A percentile compares a stretch with the other conserved stretches of the same genome.
Evolutionary conservation across 2,329 filamentous ascomycete species (phyloP).

Genomic region (Mollisia scopiformis): DNA sequence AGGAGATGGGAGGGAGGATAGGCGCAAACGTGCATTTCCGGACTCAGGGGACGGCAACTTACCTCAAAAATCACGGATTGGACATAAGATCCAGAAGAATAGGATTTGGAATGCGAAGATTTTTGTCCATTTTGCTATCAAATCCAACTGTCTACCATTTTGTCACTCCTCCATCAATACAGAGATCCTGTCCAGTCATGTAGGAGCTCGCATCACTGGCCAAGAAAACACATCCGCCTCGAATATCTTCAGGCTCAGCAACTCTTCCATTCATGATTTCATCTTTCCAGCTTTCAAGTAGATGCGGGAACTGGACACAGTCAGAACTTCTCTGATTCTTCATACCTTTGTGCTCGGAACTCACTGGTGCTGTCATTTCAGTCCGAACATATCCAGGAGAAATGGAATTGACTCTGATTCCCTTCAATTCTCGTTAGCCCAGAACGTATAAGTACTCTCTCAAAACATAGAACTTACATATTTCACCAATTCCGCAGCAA

Average conservation of each 20-base stretch:
- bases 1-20: neutral
- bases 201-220: conserved; percentile 64
- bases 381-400: conserved; percentile 39
- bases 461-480: conserved; percentile 26
- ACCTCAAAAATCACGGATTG: neutral
- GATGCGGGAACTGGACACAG: conserved; percentile 21
- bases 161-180: conserved; percentile 30
- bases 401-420: conserved; percentile 44
- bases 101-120: too few species aligned
- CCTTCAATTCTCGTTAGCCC: conserved; percentile 32
- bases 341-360: neutral
- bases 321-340: neutral
- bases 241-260: conserved; percentile 38
- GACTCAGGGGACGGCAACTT: neutral
- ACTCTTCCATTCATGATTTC: conserved; percentile 39
- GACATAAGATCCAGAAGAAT: neutral
- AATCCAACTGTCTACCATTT: conserved; percentile 20
- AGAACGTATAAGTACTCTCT: neutral
- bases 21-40: neutral
- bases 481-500: conserved; percentile 47
- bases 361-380: conserved; percentile 27
- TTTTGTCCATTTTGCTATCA: neutral
- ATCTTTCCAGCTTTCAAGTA: conserved; percentile 39
- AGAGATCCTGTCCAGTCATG: conserved; percentile 50
- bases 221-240: conserved; percentile 52